A percentile compares a stretch with the other conserved stretches of the same genome.
phyloP scores from a whole-genome alignment of 306 rosid genomes.

The Begonia fuchsioides region DNA sequence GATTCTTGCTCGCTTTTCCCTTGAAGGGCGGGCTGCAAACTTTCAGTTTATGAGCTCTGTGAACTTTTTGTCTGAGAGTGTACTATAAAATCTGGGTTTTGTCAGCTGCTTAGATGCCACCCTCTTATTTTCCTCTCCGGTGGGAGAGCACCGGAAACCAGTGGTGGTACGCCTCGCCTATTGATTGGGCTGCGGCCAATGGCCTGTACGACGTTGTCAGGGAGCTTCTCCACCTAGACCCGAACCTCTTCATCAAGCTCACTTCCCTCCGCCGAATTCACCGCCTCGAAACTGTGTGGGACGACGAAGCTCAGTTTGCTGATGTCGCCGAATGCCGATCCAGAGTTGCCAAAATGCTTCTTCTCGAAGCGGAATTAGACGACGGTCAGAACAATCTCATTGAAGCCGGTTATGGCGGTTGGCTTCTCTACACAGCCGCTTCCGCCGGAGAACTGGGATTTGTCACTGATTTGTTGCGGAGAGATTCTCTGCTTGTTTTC shows the following conservation, averaged over 20 bases:
- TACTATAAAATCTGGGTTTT: no score
- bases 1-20: no score
- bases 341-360: conserved; percentile 47
- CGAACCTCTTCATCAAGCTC: conserved; percentile 75
- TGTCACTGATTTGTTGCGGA: conserved; percentile 36
- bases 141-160: conserved; percentile 93
- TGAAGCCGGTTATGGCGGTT: conserved; percentile 86
- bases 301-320: conserved; percentile 42
- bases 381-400: conserved; percentile 43
- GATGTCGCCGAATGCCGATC: conserved; percentile 62
- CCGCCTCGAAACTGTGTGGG: conserved; percentile 95
- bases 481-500: conserved; percentile 50
- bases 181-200: conserved; percentile 86
- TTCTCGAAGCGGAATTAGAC: conserved; percentile 33
- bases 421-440: conserved; percentile 95
- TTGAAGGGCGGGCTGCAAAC: no score
- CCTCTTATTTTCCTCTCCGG: conserved; percentile 53
- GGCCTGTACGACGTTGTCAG: conserved; percentile 69
- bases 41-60: no score
- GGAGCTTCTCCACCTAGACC: conserved; percentile 79
- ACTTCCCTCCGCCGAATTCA: conserved; percentile 80
- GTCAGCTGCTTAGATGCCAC: conserved; percentile 20
- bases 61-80: no score
- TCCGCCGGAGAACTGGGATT: conserved; percentile 71
- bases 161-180: conserved; percentile 95